These are phyloP conservation scores for Eucalyptus tenuipes DNA, from an alignment of 345 rosid species.

Conservation along the genomic window DNA sequence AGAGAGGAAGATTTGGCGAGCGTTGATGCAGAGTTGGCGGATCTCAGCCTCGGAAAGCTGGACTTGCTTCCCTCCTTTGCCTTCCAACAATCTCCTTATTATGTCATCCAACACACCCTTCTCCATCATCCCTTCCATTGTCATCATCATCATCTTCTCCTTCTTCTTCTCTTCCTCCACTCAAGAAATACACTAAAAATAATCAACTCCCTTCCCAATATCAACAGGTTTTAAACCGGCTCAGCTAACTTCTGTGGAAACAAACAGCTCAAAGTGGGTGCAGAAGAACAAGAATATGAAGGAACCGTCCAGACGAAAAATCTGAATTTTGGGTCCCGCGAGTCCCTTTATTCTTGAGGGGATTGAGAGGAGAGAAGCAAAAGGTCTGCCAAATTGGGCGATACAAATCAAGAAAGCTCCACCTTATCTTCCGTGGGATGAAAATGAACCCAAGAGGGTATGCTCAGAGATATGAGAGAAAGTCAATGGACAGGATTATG, in stretches of 20 bases:
- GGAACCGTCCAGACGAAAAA: not conserved
- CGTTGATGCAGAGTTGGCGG: slow-evolving; percentile 93
- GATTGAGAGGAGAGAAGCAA: not conserved
- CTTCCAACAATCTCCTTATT: slow-evolving; percentile 79
- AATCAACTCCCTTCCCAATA: not conserved
- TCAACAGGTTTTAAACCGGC: not conserved
- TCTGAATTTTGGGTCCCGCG: not conserved
- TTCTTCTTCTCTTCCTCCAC: not conserved
- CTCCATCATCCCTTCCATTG: slow-evolving; percentile 70
- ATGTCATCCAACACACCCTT: slow-evolving; percentile 82
- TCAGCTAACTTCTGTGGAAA: not conserved
- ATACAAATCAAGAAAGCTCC: not conserved
- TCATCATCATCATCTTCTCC: slow-evolving; percentile 46
- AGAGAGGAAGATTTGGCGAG: slow-evolving; percentile 86
- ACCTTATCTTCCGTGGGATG: not conserved
- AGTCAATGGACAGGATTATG: not conserved
- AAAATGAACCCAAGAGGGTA: not conserved
- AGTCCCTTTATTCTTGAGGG: not conserved
- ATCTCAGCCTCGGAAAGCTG: slow-evolving; percentile 96
- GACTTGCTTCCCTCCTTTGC: slow-evolving; percentile 89
- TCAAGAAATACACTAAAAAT: not conserved
- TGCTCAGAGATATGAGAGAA: not conserved
- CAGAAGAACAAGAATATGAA: not conserved
- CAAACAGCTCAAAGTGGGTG: not conserved
- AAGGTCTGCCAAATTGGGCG: not conserved